Conservation (phyloP, 306 rosid genomes). For the Vigna trinervia region DNA sequence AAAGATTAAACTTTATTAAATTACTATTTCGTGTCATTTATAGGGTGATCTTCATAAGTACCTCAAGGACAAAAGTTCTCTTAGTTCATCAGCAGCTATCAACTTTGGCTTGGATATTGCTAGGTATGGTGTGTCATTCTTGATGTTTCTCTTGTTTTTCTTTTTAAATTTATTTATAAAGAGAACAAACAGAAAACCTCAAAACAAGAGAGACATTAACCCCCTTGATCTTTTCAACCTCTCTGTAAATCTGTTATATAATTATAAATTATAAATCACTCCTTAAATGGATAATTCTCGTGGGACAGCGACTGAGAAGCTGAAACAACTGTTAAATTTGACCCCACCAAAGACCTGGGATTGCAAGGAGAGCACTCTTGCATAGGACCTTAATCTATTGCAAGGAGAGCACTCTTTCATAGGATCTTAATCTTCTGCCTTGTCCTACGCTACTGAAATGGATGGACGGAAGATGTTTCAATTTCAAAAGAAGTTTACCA, state of each 20-base stretch:
- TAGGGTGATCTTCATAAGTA: constrained; percentile 95
- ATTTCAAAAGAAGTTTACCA: background rate
- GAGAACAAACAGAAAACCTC: constrained; percentile 27
- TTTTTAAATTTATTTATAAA: background rate
- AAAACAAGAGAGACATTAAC: background rate
- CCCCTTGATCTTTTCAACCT: background rate
- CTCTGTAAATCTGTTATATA: background rate
- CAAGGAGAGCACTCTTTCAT: too few relatives aligned
- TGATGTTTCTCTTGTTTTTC: background rate
- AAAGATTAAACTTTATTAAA: constrained; percentile 36
- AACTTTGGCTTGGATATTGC: constrained; percentile 90
- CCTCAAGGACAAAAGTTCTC: constrained; percentile 87
- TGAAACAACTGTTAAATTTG: constrained; percentile 16
- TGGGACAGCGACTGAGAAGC: background rate
- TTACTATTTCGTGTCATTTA: constrained; percentile 34
- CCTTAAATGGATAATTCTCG: constrained; percentile 21
- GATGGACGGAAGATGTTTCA: constrained; percentile 30
- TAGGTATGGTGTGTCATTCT: constrained; percentile 52
- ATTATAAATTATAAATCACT: background rate
- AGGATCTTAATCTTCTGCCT: background rate
- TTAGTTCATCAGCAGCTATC: constrained; percentile 73
- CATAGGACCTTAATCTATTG: background rate
- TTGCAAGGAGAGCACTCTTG: background rate
- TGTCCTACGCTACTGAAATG: background rate
- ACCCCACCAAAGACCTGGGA: constrained; percentile 4